These are phyloP conservation scores for Bodo saltans DNA, from an alignment of 78 protist genomes.

Conservation along the genomic window DNA sequence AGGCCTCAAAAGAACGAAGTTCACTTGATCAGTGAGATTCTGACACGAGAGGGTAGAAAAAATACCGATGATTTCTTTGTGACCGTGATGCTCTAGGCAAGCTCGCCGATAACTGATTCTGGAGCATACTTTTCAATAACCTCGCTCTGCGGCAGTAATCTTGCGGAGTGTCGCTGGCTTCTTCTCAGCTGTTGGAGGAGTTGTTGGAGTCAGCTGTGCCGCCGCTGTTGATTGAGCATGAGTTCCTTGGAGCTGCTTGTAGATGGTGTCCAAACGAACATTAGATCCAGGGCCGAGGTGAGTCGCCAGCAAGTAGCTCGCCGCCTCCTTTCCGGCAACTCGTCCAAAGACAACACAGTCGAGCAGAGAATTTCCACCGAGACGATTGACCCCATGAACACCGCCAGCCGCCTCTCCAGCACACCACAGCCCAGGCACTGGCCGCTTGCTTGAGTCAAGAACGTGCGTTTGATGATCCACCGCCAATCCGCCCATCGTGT, in stretches of 20 bases:
- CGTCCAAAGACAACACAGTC: conserved; percentile 83
- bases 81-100: neutral
- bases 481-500: conserved; percentile 73
- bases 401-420: conserved; percentile 87
- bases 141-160: conserved; percentile 23
- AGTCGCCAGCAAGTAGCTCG: conserved; percentile 1
- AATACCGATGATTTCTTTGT: conserved; percentile 39
- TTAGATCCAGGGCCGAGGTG: neutral
- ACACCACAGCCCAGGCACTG: conserved; percentile 64
- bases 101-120: conserved; percentile 34
- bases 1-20: too few species aligned
- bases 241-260: neutral
- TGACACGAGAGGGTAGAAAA: too few species aligned
- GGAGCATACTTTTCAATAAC: conserved; percentile 49
- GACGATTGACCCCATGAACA: conserved; percentile 82
- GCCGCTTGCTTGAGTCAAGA: neutral
- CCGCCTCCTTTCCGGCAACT: conserved; percentile 28
- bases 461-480: conserved; percentile 32
- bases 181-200: neutral
- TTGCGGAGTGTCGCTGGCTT: conserved; percentile 53
- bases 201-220: neutral
- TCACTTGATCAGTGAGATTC: too few species aligned
- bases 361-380: conserved; percentile 76
- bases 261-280: conserved; percentile 1
- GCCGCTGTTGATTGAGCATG: neutral